Percentiles rank a stretch among this genome's conserved stretches.
Conservation (phyloP, 2,329 filamentous ascomycete genomes). For the Nothopassalora personata region DNA sequence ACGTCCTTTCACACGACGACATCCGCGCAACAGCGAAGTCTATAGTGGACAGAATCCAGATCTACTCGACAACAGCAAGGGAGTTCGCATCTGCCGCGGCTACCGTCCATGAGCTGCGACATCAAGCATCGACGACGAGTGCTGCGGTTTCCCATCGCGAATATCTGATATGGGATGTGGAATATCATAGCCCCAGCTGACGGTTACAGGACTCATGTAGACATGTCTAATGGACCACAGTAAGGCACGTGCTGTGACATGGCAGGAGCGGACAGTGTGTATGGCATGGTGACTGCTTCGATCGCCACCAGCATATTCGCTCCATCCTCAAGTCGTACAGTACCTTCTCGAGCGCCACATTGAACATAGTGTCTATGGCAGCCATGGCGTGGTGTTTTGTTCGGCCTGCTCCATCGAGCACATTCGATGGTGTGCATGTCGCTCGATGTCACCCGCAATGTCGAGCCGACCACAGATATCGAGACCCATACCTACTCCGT, state of each 20-base stretch:
- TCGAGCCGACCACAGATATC: slow-evolving; percentile 19
- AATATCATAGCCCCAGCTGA: no score
- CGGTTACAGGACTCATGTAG: no score
- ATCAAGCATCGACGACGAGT: neutral
- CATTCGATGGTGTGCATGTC: neutral
- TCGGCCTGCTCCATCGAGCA: neutral
- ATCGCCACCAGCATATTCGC: neutral
- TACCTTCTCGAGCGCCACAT: neutral
- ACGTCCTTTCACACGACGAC: no score
- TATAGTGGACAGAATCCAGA: no score
- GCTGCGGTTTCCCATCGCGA: neutral
- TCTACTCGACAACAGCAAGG: no score
- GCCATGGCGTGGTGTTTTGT: neutral
- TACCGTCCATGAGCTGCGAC: no score
- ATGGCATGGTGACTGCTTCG: neutral
- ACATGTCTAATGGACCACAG: no score
- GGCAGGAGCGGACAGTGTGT: neutral
- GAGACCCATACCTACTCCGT: slow-evolving; percentile 13
- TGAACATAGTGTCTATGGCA: neutral
- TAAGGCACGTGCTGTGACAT: no score
- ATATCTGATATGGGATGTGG: neutral
- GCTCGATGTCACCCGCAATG: slow-evolving; percentile 6
- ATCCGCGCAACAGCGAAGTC: no score
- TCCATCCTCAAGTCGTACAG: neutral
- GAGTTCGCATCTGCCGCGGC: no score